Conservation (phyloP, 805 yeast species). For the Saccharomyces paradoxus region DNA sequence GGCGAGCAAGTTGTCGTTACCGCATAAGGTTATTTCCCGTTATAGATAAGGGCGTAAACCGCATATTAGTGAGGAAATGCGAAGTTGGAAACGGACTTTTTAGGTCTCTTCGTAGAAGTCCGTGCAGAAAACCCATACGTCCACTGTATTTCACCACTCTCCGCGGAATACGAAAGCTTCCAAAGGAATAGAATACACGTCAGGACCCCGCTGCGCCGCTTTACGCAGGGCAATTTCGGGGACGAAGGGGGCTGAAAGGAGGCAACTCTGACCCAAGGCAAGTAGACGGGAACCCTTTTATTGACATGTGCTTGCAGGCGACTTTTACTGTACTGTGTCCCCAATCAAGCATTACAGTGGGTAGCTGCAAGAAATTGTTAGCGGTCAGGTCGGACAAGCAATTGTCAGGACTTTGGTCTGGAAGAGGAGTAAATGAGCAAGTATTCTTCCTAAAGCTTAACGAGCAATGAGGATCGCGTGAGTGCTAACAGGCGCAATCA, state of each 20-base stretch:
- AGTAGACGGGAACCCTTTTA: background rate
- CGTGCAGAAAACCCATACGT: background rate
- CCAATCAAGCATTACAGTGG: background rate
- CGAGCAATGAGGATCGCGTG: no score
- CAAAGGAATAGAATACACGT: background rate
- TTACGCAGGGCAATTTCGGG: background rate
- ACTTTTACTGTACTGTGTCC: background rate
- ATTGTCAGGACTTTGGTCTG: no score
- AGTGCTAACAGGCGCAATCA: no score
- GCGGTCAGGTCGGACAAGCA: background rate
- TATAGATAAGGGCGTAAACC: background rate
- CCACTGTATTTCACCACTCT: background rate
- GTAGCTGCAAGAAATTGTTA: background rate
- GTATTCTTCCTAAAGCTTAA: no score
- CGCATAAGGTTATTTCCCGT: background rate
- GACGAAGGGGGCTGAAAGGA: background rate
- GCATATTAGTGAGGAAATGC: background rate
- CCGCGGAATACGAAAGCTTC: background rate
- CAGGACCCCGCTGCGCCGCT: background rate
- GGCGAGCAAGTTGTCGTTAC: background rate
- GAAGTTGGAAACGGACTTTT: background rate
- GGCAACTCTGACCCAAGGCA: background rate
- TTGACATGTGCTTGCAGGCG: background rate
- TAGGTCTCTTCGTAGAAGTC: background rate
- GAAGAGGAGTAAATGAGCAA: no score